Conservation (phyloP, 169 alveolate genomes). For the Plasmodium yoelii region DNA sequence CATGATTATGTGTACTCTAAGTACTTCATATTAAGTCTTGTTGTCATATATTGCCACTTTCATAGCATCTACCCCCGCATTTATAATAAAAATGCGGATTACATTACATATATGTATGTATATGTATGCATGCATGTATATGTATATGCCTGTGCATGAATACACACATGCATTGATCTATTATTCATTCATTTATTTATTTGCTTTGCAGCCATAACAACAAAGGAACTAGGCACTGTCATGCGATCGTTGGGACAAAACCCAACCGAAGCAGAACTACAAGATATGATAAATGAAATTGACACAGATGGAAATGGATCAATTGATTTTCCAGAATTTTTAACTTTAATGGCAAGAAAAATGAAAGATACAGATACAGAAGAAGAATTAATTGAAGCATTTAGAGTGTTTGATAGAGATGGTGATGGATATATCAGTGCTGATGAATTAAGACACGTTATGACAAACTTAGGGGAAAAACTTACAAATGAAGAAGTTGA, state of each 20-base stretch:
- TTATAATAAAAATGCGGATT: too few species aligned
- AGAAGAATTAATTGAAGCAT: slow-evolving; percentile 99
- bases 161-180: not conserved
- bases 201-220: slow-evolving; percentile 91
- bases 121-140: too few species aligned
- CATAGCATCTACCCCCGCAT: too few species aligned
- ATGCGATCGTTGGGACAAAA: slow-evolving; percentile 97
- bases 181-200: slow-evolving; percentile 17
- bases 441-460: slow-evolving; percentile 98
- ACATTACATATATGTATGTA: too few species aligned
- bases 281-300: slow-evolving; percentile 96
- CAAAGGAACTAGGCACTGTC: slow-evolving; percentile 97
- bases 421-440: slow-evolving; percentile 98
- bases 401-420: slow-evolving; percentile 98
- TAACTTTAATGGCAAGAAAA: slow-evolving; percentile 99
- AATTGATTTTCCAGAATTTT: slow-evolving; percentile 99
- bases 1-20: not conserved
- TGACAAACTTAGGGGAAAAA: slow-evolving; percentile 99
- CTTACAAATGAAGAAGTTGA: slow-evolving; percentile 99
- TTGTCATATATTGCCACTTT: too few species aligned
- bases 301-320: slow-evolving; percentile 95
- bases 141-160: too few species aligned
- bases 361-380: slow-evolving; percentile 99
- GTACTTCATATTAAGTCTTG: too few species aligned
- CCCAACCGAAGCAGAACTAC: slow-evolving; percentile 97